Evolutionary conservation across 2,329 filamentous ascomycete species (phyloP), one percentile per base, ranked within the genome.

Genomic region (Chrysosporium queenslandicum): DNA sequence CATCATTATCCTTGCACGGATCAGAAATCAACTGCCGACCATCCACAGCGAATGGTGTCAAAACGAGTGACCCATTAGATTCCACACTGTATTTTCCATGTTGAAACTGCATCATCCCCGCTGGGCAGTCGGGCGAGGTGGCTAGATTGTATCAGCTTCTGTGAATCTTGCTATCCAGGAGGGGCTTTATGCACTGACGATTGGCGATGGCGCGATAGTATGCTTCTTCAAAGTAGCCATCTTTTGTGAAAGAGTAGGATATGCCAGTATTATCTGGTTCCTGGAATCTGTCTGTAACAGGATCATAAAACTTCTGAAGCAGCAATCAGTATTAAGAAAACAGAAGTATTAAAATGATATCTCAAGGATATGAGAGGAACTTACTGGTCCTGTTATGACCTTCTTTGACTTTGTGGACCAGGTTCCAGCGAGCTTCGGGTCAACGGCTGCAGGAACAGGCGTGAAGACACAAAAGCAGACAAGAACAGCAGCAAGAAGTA

Each of bases 391-490:
- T 7, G 83, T 87, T 41, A 86, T 63, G 37, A 85, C 84, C 56
- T 79, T 78, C 63, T 77, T 79, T 23, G 81, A 83, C 67, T 87
- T 87, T 42, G 81, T 83, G 14, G 79, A 77, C 83, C 83, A 87
- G 54, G 83, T 87, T 54, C 83, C 83, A n/a, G 80, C 75, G 29
- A 86, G 68, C 49, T 76, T 69, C 29, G 72, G 64, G 56, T 76
- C 71, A 18, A 54, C 6, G 18, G 41, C 55, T 9, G 55, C 55
- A 18, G 14, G 21, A 16, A 32, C 42, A 23, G 43, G 20, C 9
- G 42, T 41, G 23, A 52, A 16, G 29, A 37, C 23, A 16, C 3
- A 47, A 32, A 16, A 30, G 14, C 11, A 47, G 20, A 47, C 16
- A 29, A 45, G 12, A 20, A 51, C 29, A 14, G 11, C 29, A 45